phyloP scores from a whole-genome alignment of 371 early-diverging fungal species.

The Dinochytrium kinnereticum region DNA sequence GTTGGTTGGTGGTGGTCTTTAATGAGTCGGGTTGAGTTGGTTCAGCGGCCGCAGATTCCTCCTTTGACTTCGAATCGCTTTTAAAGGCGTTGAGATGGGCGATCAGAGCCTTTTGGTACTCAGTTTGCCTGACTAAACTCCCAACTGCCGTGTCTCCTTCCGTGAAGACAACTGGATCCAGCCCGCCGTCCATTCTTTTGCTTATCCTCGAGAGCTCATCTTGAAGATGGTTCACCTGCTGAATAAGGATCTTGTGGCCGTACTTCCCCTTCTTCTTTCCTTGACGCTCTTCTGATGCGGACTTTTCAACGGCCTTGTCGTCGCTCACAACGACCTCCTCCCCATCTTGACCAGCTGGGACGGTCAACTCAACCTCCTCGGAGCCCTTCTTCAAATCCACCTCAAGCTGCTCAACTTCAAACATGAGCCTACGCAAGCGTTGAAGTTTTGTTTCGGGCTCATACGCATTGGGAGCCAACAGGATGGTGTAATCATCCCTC shows the following conservation, averaged over 20 bases:
- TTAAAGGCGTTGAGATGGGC: constrained; percentile 67
- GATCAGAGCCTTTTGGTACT: constrained; percentile 66
- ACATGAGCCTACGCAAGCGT: constrained; percentile 77
- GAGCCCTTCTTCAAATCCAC: neutral
- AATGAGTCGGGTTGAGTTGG: neutral
- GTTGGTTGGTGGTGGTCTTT: neutral
- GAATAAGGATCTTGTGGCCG: constrained; percentile 46
- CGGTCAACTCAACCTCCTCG: constrained; percentile 60
- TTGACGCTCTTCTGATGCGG: too few relatives aligned
- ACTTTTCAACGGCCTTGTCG: neutral
- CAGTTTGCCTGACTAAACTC: constrained; percentile 53
- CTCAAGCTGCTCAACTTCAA: constrained; percentile 80
- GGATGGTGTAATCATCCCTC: constrained; percentile 40
- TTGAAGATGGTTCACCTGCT: constrained; percentile 71
- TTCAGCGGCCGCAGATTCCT: neutral
- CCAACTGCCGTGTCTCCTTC: constrained; percentile 34
- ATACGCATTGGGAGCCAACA: constrained; percentile 35
- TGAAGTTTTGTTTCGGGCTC: constrained; percentile 74
- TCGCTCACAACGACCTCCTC: constrained; percentile 10
- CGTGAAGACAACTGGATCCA: neutral
- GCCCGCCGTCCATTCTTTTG: neutral
- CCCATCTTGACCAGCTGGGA: constrained; percentile 31
- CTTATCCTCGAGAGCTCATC: constrained; percentile 67
- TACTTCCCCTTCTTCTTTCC: neutral
- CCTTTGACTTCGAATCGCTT: neutral